Evolutionary conservation across 2,329 filamentous ascomycete species (phyloP).

Genomic region (Helminthosporium solani): DNA sequence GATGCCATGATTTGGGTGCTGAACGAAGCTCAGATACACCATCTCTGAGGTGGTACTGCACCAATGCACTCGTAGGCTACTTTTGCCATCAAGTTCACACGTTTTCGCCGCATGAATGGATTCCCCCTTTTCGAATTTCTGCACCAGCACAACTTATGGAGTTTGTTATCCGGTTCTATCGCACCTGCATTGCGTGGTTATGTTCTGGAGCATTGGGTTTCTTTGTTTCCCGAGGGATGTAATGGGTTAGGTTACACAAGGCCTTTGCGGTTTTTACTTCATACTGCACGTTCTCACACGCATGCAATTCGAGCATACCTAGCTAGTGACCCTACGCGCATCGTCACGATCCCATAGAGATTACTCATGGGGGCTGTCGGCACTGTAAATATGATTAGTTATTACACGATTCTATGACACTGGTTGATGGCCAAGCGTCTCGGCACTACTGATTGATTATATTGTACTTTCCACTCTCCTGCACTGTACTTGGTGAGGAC

Average conservation of each 20-base stretch:
- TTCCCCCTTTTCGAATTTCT: conserved; percentile 1
- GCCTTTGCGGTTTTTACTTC: conserved; percentile 1
- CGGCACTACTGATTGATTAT: too few species aligned
- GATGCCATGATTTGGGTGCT: neutral
- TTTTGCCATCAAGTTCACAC: neutral
- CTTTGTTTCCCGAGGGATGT: conserved; percentile 11
- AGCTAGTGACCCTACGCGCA: conserved; percentile 8
- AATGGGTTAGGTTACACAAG: conserved; percentile 11
- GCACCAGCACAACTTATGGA: conserved; percentile 14
- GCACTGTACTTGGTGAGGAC: too few species aligned
- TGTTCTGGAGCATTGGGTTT: conserved; percentile 28
- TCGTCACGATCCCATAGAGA: conserved; percentile 9
- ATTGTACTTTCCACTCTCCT: too few species aligned
- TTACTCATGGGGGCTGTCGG: conserved; percentile 12
- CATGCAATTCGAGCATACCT: conserved; percentile 16
- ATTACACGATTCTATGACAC: conserved; percentile 2
- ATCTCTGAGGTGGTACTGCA: neutral
- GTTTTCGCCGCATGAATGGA: neutral
- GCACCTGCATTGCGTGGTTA: conserved; percentile 36
- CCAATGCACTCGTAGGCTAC: neutral
- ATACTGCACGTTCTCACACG: conserved; percentile 6
- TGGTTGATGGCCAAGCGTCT: too few species aligned
- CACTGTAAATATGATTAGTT: conserved; percentile 20
- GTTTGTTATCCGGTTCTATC: conserved; percentile 21
- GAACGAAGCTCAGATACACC: neutral